Evolutionary conservation across 495 filamentous ascomycete genomes (phyloP), one percentile per base, ranked within the genome.

Genomic region (Trichoderma orchidacearum): DNA sequence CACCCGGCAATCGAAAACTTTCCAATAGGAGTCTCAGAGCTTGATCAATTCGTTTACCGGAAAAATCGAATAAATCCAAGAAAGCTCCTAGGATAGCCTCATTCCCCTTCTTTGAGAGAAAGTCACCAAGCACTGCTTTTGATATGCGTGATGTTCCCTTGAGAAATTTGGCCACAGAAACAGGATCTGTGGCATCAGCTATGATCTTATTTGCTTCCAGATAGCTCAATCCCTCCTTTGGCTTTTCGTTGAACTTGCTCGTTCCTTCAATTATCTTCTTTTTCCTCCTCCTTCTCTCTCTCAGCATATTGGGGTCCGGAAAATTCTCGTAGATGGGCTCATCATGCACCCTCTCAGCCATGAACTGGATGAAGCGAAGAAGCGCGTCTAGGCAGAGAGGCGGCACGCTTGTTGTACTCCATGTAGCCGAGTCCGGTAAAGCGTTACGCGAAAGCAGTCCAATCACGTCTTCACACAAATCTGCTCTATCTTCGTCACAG

Each of bases 361-460:
- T 84, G 54, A 85, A 95, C 62, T 94, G 90, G 38, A 99, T 79
- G 61, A 90, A 97, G 15, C 90, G 83, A 13, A 99, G 76, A 1
- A 97, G 77, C 50, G 93, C 86, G 64, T 99, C 93, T 8, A 99
- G 73, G 64, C 94, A 99, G 18, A 99, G 69, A 3, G 94, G 93
- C 17, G 93, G 93, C 11, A 99, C 93, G 66, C 94, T 99, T 27
- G 93, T 96, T 0, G 93, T 99, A 68, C 93, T 99, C 93, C 93
- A 99, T 23, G 92, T 97, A 11, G 91, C 94, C 3, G 93, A 95
- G 64, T 99, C 93, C 7, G 93, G 93, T 62, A 99, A 90, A 9
- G 93, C 93, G 64, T 95, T 97, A 56, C 93, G 78, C 28, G 93
- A 90, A 34, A 99, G 76, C 34, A 99, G 70, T 3, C 93, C 92